These are phyloP conservation scores for Paraglomus occultum DNA, from an alignment of 192 early-diverging fungal genomes.

Conservation along the genomic window DNA sequence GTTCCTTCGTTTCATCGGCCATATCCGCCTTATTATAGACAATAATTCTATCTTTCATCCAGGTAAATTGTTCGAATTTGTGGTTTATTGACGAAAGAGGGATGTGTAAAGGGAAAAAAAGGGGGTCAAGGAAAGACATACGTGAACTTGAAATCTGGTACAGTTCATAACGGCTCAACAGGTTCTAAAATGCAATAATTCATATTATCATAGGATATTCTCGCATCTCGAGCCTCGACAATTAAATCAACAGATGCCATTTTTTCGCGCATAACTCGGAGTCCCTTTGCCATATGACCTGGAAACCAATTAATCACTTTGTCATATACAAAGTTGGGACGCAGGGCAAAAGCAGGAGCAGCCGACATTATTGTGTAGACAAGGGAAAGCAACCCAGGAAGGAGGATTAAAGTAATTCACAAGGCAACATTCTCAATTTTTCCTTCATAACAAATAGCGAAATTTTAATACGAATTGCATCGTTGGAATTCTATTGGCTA, in stretches of 20 bases:
- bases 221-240: slow-evolving; percentile 92
- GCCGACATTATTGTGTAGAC: not conserved
- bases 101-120: slow-evolving; percentile 45
- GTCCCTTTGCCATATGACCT: slow-evolving; percentile 81
- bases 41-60: slow-evolving; percentile 67
- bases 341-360: slow-evolving; percentile 20
- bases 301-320: slow-evolving; percentile 84
- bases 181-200: slow-evolving; percentile 6
- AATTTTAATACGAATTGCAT: no score
- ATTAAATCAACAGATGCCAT: slow-evolving; percentile 78
- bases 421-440: no score
- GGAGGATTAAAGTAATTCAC: no score
- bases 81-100: slow-evolving; percentile 90
- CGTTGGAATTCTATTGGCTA: no score
- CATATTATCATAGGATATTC: slow-evolving; percentile 45
- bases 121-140: not conserved
- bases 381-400: no score
- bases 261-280: slow-evolving; percentile 70
- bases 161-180: not conserved
- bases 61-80: slow-evolving; percentile 69
- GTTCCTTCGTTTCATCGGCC: slow-evolving; percentile 50
- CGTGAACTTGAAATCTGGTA: no score
- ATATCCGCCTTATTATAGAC: slow-evolving; percentile 95
- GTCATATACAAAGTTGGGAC: slow-evolving; percentile 50
- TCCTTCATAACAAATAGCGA: no score